Evolutionary conservation across 306 rosid genomes (phyloP), one percentile per base, ranked within the genome.

Genomic region (Trifolium pratense): DNA sequence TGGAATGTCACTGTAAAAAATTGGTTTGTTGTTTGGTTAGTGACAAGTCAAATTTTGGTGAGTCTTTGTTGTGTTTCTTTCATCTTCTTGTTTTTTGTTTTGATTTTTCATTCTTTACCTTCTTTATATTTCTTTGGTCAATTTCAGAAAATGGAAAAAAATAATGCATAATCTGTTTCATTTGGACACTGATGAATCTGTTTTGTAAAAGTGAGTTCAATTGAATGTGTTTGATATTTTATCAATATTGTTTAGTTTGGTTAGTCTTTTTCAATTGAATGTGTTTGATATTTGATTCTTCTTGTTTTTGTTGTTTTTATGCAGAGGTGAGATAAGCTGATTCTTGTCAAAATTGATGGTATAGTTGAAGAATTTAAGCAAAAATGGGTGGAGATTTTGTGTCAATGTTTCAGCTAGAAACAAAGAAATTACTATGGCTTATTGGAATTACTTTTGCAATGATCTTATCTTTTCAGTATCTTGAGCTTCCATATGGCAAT

Each of bases 361-460:
- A 45, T 72, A 9, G 56, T 74, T 23, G 55, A 34, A 51, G 39
- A 25, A 18, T 66, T 75, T 7, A 31, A 68, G 65, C 60, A 52
- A 85, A 80, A 80, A 93, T 89, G 97, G 80, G 83, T 83, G 87
- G 70, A 66, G 80, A 79, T 56, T 67, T 87, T 71, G 58, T 65
- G 18, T 66, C 83, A 79, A 66, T 75, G 53, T 84, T 86, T 77
- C 96, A 71, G 56, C 59, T 70, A 15, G 90, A 82, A 80, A 61
- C 88, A 2, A 90, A 76, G 88, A 87, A 84, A 77, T 79, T 93
- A 74, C 57, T 85, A 55, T 85, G 89, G 89, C 46, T 89, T 17
- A 80, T 68, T 10, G 87, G 90, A 37, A 23, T 87, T 16, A 76
- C 87, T 18, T 83, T 89, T 75, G 85, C 86, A 26, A 71, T 69